These are phyloP conservation scores for Trypanosoma melophagium DNA, from an alignment of 208 protist species.

Conservation along the genomic window DNA sequence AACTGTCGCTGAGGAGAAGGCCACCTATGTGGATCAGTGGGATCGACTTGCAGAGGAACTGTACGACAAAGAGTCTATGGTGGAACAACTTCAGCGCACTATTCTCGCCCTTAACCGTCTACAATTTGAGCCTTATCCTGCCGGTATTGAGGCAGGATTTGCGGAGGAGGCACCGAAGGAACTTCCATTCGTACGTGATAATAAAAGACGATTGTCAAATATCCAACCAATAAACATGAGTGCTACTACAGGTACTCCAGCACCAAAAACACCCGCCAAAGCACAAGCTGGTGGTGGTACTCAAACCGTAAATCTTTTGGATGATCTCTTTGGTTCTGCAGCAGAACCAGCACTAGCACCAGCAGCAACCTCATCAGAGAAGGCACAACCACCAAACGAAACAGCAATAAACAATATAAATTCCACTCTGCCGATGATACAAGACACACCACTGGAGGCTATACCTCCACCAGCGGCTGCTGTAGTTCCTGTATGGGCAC, in stretches of 20 bases:
- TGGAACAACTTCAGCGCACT: constrained; percentile 67
- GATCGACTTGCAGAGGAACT: constrained; percentile 69
- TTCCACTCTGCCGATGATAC: not conserved
- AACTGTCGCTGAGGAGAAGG: constrained; percentile 27
- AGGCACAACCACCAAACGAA: constrained; percentile 15
- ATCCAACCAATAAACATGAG: constrained; percentile 5
- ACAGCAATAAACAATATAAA: not conserved
- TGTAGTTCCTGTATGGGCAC: constrained; percentile 47
- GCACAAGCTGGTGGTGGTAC: not conserved
- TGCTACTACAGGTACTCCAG: not conserved
- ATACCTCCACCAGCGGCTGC: constrained; percentile 33
- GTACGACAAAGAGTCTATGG: constrained; percentile 69
- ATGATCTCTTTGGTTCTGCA: constrained; percentile 77
- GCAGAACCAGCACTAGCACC: constrained; percentile 15
- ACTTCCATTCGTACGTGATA: constrained; percentile 74
- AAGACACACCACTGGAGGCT: constrained; percentile 13
- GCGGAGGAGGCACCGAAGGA: constrained; percentile 74
- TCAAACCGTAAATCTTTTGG: constrained; percentile 47
- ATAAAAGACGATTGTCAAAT: constrained; percentile 55
- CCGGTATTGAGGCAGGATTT: constrained; percentile 68
- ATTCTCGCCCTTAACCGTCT: constrained; percentile 78
- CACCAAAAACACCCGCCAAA: not conserved
- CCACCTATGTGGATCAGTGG: constrained; percentile 65
- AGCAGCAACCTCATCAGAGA: constrained; percentile 1
- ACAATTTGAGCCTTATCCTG: constrained; percentile 82